Percentiles rank a stretch among this genome's conserved stretches.
These are phyloP conservation scores for Sodiomyces alkalinus DNA, from an alignment of 2,329 filamentous ascomycete species.

Conservation along the genomic window DNA sequence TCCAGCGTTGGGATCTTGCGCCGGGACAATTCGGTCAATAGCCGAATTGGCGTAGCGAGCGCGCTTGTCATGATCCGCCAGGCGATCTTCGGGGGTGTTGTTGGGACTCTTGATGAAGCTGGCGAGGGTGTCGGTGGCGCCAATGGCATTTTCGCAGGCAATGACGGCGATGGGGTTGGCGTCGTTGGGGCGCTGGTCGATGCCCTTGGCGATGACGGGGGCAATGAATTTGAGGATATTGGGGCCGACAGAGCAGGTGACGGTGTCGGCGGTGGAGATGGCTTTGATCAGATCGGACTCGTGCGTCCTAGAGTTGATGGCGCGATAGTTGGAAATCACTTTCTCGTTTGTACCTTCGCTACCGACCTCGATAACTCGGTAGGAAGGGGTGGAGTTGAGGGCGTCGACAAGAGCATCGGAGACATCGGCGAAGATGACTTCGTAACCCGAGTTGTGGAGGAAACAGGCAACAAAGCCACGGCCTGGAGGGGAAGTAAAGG, in stretches of 20 bases:
- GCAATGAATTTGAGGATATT: conserved; percentile 95
- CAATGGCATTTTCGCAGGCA: conserved; percentile 96
- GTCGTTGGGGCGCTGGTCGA: conserved; percentile 55
- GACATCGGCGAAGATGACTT: conserved; percentile 94
- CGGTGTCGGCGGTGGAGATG: conserved; percentile 74
- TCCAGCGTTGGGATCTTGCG: conserved; percentile 64
- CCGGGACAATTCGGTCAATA: conserved; percentile 94
- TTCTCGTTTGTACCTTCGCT: conserved; percentile 66
- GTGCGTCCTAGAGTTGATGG: conserved; percentile 85
- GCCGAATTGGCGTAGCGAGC: conserved; percentile 94
- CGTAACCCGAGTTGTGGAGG: conserved; percentile 86
- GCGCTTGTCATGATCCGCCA: conserved; percentile 53
- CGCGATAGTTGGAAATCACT: conserved; percentile 87
- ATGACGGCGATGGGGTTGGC: conserved; percentile 70
- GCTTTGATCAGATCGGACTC: conserved; percentile 69
- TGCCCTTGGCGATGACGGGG: conserved; percentile 86
- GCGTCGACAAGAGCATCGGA: conserved; percentile 67
- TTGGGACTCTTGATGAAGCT: conserved; percentile 61
- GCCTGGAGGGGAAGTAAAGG: conserved; percentile 17
- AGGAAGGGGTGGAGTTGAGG: conserved; percentile 61
- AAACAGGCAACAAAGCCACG: conserved; percentile 83
- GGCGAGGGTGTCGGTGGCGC: conserved; percentile 78
- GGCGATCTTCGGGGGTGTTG: conserved; percentile 53
- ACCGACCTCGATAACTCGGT: conserved; percentile 88
- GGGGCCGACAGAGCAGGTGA: conserved; percentile 94